A percentile compares a stretch with the other conserved stretches of the same genome.
Evolutionary conservation across 2,329 filamentous ascomycete species (phyloP).

Genomic region (Exophiala alcalophila): DNA sequence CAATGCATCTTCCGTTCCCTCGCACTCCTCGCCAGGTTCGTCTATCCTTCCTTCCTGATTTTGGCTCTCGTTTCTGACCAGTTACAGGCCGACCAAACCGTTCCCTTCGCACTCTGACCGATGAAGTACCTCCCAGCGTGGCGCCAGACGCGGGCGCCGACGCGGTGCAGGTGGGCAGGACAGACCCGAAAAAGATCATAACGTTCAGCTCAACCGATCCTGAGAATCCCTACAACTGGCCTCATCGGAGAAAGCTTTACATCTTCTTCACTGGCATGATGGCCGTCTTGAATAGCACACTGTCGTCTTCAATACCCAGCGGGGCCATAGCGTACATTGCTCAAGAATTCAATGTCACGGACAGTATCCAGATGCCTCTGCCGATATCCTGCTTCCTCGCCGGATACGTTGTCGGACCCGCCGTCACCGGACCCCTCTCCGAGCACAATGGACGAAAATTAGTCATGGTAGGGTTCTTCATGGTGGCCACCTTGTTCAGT

Average conservation of each 20-base stretch:
- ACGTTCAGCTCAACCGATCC: slow-evolving; percentile 26
- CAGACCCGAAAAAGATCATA: slow-evolving; percentile 25
- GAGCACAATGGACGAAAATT: slow-evolving; percentile 41
- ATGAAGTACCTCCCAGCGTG: slow-evolving; percentile 4
- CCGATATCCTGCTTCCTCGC: slow-evolving; percentile 43
- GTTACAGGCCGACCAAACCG: not conserved
- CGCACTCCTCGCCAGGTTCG: slow-evolving; percentile 6
- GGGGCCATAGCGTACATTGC: slow-evolving; percentile 40
- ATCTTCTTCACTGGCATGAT: slow-evolving; percentile 39
- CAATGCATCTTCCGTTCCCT: not conserved
- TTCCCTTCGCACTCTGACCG: slow-evolving; percentile 11
- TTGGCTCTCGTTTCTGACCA: not conserved
- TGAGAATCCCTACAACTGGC: slow-evolving; percentile 33
- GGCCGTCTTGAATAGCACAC: slow-evolving; percentile 40
- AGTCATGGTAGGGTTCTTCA: slow-evolving; percentile 51
- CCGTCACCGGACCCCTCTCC: slow-evolving; percentile 44
- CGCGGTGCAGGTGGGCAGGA: slow-evolving; percentile 5
- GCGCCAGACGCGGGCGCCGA: slow-evolving; percentile 14
- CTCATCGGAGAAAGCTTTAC: slow-evolving; percentile 35
- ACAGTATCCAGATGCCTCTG: slow-evolving; percentile 37
- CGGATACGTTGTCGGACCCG: slow-evolving; percentile 43
- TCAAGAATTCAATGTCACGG: slow-evolving; percentile 32
- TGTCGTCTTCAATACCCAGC: slow-evolving; percentile 40
- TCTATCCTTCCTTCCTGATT: slow-evolving; percentile 1
- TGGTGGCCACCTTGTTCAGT: slow-evolving; percentile 41